These are phyloP conservation scores for Laburnicola sp. DNA, from an alignment of 2,329 filamentous ascomycete species.

Conservation along the genomic window DNA sequence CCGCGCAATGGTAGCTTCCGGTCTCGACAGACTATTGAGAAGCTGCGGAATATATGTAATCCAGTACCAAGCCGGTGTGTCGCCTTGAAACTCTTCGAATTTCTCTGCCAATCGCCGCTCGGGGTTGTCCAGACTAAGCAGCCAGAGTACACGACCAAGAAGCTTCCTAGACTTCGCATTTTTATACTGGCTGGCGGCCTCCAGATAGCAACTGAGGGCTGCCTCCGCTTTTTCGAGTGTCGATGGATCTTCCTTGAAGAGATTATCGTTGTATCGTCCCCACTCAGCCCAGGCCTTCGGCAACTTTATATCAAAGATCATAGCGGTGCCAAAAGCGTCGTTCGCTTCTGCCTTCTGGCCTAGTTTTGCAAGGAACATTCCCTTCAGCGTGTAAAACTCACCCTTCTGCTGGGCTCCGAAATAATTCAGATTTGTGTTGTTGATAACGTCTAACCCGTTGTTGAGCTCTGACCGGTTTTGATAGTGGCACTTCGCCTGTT, in stretches of 20 bases:
- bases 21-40: slow-evolving; percentile 85
- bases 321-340: slow-evolving; percentile 87
- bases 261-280: slow-evolving; percentile 96
- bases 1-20: slow-evolving; percentile 85
- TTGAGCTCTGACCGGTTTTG: slow-evolving; percentile 91
- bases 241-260: slow-evolving; percentile 87
- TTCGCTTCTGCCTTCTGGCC: slow-evolving; percentile 89
- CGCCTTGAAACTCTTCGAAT: slow-evolving; percentile 96
- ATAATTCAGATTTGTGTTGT: slow-evolving; percentile 99
- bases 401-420: slow-evolving; percentile 96
- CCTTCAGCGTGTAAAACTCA: slow-evolving; percentile 98
- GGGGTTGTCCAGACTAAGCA: slow-evolving; percentile 88
- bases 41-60: slow-evolving; percentile 98
- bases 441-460: slow-evolving; percentile 95
- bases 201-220: slow-evolving; percentile 92
- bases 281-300: slow-evolving; percentile 99
- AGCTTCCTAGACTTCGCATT: slow-evolving; percentile 94
- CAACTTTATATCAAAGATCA: slow-evolving; percentile 94
- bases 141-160: slow-evolving; percentile 89
- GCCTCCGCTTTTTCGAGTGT: slow-evolving; percentile 85
- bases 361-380: slow-evolving; percentile 97
- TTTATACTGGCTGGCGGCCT: slow-evolving; percentile 95
- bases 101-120: slow-evolving; percentile 80
- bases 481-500: slow-evolving; percentile 98
- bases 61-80: slow-evolving; percentile 99